phyloP scores from a whole-genome alignment of 2,329 filamentous ascomycete species.

The Neonectria punicea region DNA sequence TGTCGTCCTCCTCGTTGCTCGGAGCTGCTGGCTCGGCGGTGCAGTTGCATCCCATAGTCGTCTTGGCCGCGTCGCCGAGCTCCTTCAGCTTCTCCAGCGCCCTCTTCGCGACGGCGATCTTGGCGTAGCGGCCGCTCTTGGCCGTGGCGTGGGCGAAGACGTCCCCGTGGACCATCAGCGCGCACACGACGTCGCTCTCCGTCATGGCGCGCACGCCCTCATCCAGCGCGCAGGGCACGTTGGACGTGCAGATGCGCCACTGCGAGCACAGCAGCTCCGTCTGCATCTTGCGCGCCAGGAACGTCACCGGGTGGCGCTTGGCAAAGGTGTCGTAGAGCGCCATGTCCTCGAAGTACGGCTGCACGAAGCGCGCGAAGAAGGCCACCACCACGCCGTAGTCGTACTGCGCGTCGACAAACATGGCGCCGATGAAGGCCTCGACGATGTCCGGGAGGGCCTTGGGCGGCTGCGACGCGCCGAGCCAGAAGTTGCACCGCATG shows the following conservation, averaged over 20 bases:
- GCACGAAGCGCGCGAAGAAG: conserved; percentile 82
- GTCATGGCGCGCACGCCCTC: conserved; percentile 52
- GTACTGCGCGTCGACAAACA: conserved; percentile 91
- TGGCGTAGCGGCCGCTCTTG: conserved; percentile 77
- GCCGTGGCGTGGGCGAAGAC: conserved; percentile 71
- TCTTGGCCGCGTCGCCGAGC: conserved; percentile 66
- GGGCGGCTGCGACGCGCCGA: conserved; percentile 69
- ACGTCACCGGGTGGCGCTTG: conserved; percentile 85
- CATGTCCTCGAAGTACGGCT: conserved; percentile 87
- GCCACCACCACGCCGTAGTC: conserved; percentile 76
- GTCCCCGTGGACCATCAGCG: conserved; percentile 78
- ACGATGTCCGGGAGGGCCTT: conserved; percentile 86
- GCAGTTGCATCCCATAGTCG: conserved; percentile 73
- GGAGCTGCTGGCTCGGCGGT: background rate
- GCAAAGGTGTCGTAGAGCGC: conserved; percentile 87
- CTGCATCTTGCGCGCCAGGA: conserved; percentile 72
- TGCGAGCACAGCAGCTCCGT: conserved; percentile 71
- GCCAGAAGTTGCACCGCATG: conserved; percentile 73
- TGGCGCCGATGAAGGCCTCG: conserved; percentile 87
- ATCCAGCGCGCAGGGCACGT: conserved; percentile 54
- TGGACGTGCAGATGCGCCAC: conserved; percentile 64
- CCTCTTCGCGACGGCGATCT: conserved; percentile 71
- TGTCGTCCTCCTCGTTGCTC: no score
- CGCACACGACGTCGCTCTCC: conserved; percentile 71
- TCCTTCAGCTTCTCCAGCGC: conserved; percentile 61